Conservation (phyloP, 169 alveolate species). For the Plasmodium reichenowi region DNA sequence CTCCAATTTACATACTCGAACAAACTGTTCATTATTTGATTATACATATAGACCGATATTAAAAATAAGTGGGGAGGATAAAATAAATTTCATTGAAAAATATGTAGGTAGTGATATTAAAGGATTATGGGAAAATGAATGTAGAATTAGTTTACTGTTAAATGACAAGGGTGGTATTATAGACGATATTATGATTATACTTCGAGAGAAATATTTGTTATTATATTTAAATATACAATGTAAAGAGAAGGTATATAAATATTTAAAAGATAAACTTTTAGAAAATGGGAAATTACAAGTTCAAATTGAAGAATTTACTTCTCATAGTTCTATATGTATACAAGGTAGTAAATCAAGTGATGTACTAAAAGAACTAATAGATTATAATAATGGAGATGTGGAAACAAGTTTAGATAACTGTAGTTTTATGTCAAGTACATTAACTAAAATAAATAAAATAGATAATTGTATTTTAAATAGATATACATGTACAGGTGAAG, state of each 20-base stretch:
- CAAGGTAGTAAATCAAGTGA: conserved; percentile 70
- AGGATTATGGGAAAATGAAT: conserved; percentile 78
- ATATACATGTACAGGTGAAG: conserved; percentile 78
- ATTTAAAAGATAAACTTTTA: conserved; percentile 46
- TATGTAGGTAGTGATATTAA: conserved; percentile 77
- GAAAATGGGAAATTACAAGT: conserved; percentile 60
- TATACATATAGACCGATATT: conserved; percentile 73
- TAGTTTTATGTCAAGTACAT: conserved; percentile 74
- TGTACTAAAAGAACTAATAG: conserved; percentile 49
- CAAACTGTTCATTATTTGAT: conserved; percentile 72
- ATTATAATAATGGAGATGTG: not conserved
- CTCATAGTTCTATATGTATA: conserved; percentile 66
- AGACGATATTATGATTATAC: conserved; percentile 67
- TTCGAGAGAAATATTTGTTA: conserved; percentile 59
- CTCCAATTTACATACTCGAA: conserved; percentile 72
- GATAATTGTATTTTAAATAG: conserved; percentile 49
- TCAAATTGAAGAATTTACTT: conserved; percentile 54
- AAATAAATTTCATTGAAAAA: conserved; percentile 52
- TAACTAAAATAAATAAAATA: conserved; percentile 33
- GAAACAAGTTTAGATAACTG: conserved; percentile 43
- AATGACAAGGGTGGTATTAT: conserved; percentile 68
- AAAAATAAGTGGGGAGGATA: conserved; percentile 76
- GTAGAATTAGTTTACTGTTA: conserved; percentile 73
- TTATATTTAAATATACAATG: conserved; percentile 70
- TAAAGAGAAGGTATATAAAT: conserved; percentile 55